Percentiles rank a stretch among this genome's conserved stretches.
phyloP scores from a whole-genome alignment of 768 basidiomycete species.

The Tulasnella sp. region DNA sequence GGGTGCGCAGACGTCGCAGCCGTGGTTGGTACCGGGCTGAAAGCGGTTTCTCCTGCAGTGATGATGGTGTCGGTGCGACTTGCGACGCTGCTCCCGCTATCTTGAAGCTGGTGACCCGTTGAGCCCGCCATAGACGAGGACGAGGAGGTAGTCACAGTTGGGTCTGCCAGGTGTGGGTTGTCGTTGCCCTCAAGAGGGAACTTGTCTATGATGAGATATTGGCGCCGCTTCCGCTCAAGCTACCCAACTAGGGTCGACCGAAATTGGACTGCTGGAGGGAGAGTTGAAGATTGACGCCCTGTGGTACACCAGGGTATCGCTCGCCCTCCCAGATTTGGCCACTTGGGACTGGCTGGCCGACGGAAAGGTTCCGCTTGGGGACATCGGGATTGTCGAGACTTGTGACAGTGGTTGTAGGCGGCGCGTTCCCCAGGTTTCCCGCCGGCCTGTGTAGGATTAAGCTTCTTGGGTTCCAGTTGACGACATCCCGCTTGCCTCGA shows the following conservation, averaged over 20 bases:
- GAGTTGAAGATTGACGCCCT: not conserved
- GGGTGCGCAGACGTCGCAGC: not conserved
- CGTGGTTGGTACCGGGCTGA: not conserved
- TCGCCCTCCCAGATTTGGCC: too few species aligned
- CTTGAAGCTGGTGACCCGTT: not conserved
- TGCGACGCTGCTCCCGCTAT: not conserved
- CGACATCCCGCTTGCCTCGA: not conserved
- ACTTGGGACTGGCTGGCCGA: not conserved
- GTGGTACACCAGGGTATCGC: not conserved
- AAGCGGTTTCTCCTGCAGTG: not conserved
- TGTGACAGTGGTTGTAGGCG: not conserved
- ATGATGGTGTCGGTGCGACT: not conserved
- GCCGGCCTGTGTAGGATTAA: not conserved
- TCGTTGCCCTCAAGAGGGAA: too few species aligned
- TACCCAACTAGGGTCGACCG: not conserved
- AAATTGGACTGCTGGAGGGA: not conserved
- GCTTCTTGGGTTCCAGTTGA: slow-evolving; percentile 25
- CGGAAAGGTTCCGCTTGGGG: slow-evolving; percentile 20
- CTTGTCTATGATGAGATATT: slow-evolving; percentile 3
- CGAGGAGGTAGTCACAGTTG: too few species aligned
- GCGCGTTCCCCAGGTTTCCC: too few species aligned
- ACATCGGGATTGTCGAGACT: not conserved
- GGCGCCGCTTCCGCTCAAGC: not conserved
- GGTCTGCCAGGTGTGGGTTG: too few species aligned
- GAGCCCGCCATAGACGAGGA: not conserved